A percentile compares a stretch with the other conserved stretches of the same genome.
These are phyloP conservation scores for Schizosaccharomyces japonicus DNA, from an alignment of 805 yeast species.

Conservation along the genomic window DNA sequence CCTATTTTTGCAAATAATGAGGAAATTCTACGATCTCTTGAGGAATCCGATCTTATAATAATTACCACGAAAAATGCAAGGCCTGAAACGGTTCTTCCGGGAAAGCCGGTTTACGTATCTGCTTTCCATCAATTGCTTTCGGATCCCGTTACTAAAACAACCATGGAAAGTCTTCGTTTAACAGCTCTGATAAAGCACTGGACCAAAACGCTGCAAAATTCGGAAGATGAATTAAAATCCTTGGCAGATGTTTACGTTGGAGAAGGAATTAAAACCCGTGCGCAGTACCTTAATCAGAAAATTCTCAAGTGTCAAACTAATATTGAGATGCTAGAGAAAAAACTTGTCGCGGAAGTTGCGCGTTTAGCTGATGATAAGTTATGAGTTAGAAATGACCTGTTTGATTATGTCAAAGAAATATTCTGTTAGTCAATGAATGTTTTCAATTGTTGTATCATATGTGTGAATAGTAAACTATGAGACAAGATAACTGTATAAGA, in stretches of 20 bases:
- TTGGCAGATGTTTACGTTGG: neutral
- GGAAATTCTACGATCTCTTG: slow-evolving; percentile 33
- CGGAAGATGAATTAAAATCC: neutral
- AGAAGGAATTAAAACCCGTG: neutral
- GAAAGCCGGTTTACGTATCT: slow-evolving; percentile 61
- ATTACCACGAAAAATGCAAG: slow-evolving; percentile 46
- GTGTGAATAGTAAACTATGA: no score
- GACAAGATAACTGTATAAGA: no score
- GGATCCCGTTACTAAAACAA: slow-evolving; percentile 31
- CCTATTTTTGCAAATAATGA: slow-evolving; percentile 21
- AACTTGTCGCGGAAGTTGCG: no score
- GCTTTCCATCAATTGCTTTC: slow-evolving; percentile 47
- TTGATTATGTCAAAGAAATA: no score
- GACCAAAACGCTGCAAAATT: neutral
- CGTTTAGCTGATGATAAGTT: no score
- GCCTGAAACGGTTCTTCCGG: slow-evolving; percentile 44
- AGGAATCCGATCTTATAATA: slow-evolving; percentile 51
- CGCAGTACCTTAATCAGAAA: neutral
- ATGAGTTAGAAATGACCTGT: no score
- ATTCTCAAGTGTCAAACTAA: no score
- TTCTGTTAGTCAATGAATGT: no score
- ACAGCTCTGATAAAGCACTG: neutral
- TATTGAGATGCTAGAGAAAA: neutral
- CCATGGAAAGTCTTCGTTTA: slow-evolving; percentile 29
- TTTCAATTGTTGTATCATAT: no score